Evolutionary conservation across 1,284 basidiomycete genomes (phyloP).

Genomic region (Rugosomyces carneus): DNA sequence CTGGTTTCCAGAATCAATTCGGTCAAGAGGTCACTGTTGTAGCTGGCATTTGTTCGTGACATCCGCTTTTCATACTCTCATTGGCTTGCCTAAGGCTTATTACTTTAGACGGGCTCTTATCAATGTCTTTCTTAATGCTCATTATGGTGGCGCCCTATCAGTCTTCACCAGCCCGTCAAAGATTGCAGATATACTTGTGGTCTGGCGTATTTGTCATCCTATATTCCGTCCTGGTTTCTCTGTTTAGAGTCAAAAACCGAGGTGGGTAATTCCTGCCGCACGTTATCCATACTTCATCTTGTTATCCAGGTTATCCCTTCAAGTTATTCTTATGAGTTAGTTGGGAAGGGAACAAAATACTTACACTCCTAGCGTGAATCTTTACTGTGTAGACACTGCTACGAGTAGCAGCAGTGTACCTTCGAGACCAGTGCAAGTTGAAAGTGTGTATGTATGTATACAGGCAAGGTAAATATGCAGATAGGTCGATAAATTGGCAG

Average conservation of each 20-base stretch:
- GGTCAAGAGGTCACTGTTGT: slow-evolving; percentile 93
- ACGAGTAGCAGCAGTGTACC: too few species aligned
- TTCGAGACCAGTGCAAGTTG: background rate
- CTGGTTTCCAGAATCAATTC: slow-evolving; percentile 86
- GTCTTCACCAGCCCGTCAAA: slow-evolving; percentile 69
- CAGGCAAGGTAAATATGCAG: slow-evolving; percentile 12
- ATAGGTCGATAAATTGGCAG: slow-evolving; percentile 6
- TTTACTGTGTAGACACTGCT: too few species aligned
- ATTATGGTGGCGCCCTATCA: slow-evolving; percentile 80
- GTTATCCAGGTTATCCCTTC: slow-evolving; percentile 66
- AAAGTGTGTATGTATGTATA: background rate
- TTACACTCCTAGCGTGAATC: too few species aligned
- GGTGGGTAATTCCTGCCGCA: slow-evolving; percentile 36
- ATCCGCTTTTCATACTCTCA: slow-evolving; percentile 6
- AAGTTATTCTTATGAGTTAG: slow-evolving; percentile 53
- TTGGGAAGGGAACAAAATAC: too few species aligned
- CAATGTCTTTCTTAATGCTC: slow-evolving; percentile 79
- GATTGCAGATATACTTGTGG: slow-evolving; percentile 88
- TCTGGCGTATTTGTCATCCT: slow-evolving; percentile 76
- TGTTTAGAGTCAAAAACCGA: slow-evolving; percentile 92
- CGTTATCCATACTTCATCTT: slow-evolving; percentile 1
- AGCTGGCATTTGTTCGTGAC: slow-evolving; percentile 73
- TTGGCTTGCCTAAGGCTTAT: slow-evolving; percentile 5
- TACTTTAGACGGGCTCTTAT: slow-evolving; percentile 73
- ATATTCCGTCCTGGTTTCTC: slow-evolving; percentile 82